Evolutionary conservation across 345 rosid species (phyloP).

Genomic region (Cardiospermum halicacabum): DNA sequence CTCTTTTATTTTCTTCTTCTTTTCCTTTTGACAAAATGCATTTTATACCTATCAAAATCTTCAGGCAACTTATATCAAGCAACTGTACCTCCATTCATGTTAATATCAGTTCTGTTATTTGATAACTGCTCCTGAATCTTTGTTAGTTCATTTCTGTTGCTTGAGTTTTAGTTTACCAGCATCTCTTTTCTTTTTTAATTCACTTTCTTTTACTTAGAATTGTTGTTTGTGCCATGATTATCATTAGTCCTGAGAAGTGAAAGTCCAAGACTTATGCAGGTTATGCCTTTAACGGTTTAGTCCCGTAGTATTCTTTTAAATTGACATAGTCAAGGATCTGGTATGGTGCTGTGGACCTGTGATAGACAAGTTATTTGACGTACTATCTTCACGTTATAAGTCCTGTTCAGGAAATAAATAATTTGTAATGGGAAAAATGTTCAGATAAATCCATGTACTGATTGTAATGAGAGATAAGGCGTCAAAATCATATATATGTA

Average conservation of each 20-base stretch:
- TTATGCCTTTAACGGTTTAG: background rate
- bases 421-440: too few relatives aligned
- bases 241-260: background rate
- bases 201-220: background rate
- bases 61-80: slow-evolving; percentile 7
- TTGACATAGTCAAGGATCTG: background rate
- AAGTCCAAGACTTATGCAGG: background rate
- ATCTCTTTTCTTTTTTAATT: background rate
- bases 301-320: background rate
- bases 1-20: slow-evolving; percentile 4
- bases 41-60: slow-evolving; percentile 9
- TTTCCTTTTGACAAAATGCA: background rate
- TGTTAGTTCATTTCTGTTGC: background rate
- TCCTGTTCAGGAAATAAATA: too few relatives aligned
- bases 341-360: too few relatives aligned
- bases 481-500: too few relatives aligned
- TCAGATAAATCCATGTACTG: too few relatives aligned
- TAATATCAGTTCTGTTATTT: background rate
- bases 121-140: background rate
- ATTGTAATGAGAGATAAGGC: too few relatives aligned
- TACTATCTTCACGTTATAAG: too few relatives aligned
- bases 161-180: background rate
- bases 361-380: too few relatives aligned
- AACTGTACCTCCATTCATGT: background rate
- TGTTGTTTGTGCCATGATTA: background rate